Percentiles rank a stretch among this genome's conserved stretches.
Evolutionary conservation across 139 green algal genomes (phyloP).

Genomic region (Edaphochlamys debaryana): DNA sequence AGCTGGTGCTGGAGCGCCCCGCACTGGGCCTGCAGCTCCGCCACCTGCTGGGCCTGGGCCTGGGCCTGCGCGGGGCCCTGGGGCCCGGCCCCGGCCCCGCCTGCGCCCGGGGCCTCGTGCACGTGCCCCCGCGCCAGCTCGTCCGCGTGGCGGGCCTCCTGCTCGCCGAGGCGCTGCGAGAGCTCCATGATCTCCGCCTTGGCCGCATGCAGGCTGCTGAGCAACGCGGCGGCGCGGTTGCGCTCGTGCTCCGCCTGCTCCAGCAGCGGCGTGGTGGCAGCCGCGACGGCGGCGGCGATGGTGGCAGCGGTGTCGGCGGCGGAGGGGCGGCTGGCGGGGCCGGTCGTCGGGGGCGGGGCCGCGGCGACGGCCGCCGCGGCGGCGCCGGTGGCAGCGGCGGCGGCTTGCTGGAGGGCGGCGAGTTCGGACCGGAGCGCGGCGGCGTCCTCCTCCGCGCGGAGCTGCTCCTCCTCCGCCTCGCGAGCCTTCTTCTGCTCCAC

Average conservation of each 20-base stretch:
- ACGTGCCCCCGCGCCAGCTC: slow-evolving; percentile 8
- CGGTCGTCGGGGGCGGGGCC: background rate
- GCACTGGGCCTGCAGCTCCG: background rate
- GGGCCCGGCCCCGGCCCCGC: too few species aligned
- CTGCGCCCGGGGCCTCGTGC: slow-evolving; percentile 1
- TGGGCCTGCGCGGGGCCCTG: background rate
- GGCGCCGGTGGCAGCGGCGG: background rate
- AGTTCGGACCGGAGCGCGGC: slow-evolving; percentile 64
- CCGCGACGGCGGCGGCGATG: slow-evolving; percentile 11
- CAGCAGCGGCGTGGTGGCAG: slow-evolving; percentile 24
- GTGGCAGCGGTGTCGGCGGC: slow-evolving; percentile 19
- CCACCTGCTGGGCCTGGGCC: background rate
- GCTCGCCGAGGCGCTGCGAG: background rate
- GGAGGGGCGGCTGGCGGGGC: background rate
- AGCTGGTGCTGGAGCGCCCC: background rate
- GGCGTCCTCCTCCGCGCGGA: slow-evolving; percentile 62
- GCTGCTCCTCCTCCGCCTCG: slow-evolving; percentile 73
- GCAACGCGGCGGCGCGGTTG: slow-evolving; percentile 19
- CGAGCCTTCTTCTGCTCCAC: slow-evolving; percentile 50
- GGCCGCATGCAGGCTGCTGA: slow-evolving; percentile 45
- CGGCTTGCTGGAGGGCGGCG: slow-evolving; percentile 37
- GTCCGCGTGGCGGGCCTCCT: slow-evolving; percentile 37
- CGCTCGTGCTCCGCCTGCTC: slow-evolving; percentile 49
- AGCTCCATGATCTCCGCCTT: slow-evolving; percentile 39
- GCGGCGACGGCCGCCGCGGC: background rate